Percentiles rank a stretch among this genome's conserved stretches.
Conservation (phyloP, 106 monocot species). For the Phalaenopsis equestris region DNA sequence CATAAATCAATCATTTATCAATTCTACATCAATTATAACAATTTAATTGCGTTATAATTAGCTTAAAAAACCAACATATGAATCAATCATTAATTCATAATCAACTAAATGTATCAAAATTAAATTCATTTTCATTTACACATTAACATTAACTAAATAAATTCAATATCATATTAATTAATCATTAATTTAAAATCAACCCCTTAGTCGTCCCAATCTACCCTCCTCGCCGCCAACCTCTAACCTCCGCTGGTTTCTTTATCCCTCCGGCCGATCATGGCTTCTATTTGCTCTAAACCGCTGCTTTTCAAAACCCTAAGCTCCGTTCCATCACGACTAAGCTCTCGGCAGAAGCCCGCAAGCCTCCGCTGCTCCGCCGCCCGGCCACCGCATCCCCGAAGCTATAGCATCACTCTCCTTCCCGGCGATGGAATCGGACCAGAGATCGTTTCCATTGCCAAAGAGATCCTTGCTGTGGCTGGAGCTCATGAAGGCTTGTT, state of each 20-base stretch:
- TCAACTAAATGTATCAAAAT: too few relatives aligned
- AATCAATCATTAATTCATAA: too few relatives aligned
- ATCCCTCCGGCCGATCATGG: not conserved
- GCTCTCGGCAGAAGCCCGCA: conserved; percentile 2
- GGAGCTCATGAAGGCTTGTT: conserved; percentile 51
- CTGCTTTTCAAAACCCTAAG: conserved; percentile 18
- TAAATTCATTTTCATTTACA: too few relatives aligned
- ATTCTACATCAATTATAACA: too few relatives aligned
- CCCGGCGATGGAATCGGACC: conserved; percentile 91
- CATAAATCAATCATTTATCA: too few relatives aligned
- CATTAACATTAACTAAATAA: too few relatives aligned
- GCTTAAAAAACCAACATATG: too few relatives aligned
- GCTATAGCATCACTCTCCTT: conserved; percentile 58
- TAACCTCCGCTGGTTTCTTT: not conserved
- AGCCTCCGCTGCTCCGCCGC: conserved; percentile 37
- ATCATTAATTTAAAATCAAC: not conserved
- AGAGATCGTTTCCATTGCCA: conserved; percentile 71
- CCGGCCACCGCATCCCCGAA: conserved; percentile 16
- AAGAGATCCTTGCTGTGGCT: conserved; percentile 47
- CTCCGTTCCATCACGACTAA: not conserved
- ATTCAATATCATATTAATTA: too few relatives aligned
- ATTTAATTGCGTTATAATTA: too few relatives aligned
- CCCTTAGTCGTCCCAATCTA: not conserved
- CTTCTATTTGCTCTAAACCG: not conserved
- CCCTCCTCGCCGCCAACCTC: not conserved